phyloP scores from a whole-genome alignment of 1,284 basidiomycete species.

The Rhodotorula sp. region DNA sequence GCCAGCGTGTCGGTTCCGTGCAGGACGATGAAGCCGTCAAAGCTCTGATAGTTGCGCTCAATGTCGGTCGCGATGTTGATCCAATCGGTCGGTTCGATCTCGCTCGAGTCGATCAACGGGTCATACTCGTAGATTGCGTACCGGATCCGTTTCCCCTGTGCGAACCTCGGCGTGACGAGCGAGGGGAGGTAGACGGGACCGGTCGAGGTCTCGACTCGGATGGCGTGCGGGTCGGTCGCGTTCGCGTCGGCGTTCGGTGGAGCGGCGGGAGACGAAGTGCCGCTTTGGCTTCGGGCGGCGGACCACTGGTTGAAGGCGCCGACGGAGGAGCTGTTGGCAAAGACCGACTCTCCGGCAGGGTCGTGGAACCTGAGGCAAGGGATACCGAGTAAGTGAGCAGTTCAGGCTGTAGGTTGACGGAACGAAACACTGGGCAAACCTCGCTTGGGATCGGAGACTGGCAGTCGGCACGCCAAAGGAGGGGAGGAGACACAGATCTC shows the following conservation, averaged over 20 bases:
- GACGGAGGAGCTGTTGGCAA: slow-evolving; percentile 33
- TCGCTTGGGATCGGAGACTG: slow-evolving; percentile 64
- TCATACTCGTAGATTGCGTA: slow-evolving; percentile 68
- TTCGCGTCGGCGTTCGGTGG: slow-evolving; percentile 13
- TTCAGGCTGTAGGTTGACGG: too few species aligned
- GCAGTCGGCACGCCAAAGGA: too few species aligned
- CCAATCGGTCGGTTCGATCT: slow-evolving; percentile 62
- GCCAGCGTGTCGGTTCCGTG: slow-evolving; percentile 85
- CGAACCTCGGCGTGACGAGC: slow-evolving; percentile 72
- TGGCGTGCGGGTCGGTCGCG: slow-evolving; percentile 40
- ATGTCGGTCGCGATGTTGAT: slow-evolving; percentile 85
- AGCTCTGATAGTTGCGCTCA: slow-evolving; percentile 67
- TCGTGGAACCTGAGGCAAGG: slow-evolving; percentile 36
- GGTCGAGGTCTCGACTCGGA: slow-evolving; percentile 49
- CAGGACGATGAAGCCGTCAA: slow-evolving; percentile 85
- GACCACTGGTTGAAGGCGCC: slow-evolving; percentile 48
- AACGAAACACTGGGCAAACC: background rate
- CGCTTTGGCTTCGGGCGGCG: slow-evolving; percentile 49
- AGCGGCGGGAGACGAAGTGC: slow-evolving; percentile 6
- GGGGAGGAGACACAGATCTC: too few species aligned
- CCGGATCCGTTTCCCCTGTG: slow-evolving; percentile 72
- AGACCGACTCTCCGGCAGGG: slow-evolving; percentile 32
- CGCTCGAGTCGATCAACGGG: slow-evolving; percentile 81
- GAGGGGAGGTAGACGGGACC: slow-evolving; percentile 62
- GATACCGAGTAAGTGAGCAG: too few species aligned